Evolutionary conservation across 2,329 filamentous ascomycete genomes (phyloP).

Genomic region (Calonectria pseudoreteaudii): DNA sequence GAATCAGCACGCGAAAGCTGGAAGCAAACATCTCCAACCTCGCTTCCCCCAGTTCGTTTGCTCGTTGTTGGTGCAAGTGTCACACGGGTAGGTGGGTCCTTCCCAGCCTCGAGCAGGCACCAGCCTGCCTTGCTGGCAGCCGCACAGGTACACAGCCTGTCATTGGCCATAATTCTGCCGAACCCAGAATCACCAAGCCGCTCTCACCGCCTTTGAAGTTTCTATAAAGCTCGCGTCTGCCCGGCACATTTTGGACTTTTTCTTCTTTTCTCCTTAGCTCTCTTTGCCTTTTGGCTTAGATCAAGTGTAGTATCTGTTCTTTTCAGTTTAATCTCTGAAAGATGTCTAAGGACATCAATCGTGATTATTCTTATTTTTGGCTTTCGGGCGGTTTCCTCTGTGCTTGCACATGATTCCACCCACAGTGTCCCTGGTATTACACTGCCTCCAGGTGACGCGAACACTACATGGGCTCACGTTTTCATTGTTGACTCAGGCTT

Average conservation of each 20-base stretch:
- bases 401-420: conserved; percentile 54
- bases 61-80: background rate
- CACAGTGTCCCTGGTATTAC: conserved; percentile 60
- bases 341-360: conserved; percentile 76
- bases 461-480: conserved; percentile 42
- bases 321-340: conserved; percentile 98
- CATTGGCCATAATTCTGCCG: conserved; percentile 37
- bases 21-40: background rate
- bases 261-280: conserved; percentile 53
- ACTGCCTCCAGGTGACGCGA: conserved; percentile 60
- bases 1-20: background rate
- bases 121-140: background rate
- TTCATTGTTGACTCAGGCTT: conserved; percentile 55
- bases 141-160: background rate
- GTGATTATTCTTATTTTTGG: conserved; percentile 82
- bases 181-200: conserved; percentile 14
- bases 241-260: conserved; percentile 33
- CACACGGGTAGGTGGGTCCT: conserved; percentile 17
- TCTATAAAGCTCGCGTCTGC: conserved; percentile 43
- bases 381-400: conserved; percentile 50
- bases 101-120: conserved; percentile 14
- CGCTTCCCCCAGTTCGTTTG: background rate
- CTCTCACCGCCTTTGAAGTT: conserved; percentile 33
- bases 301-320: conserved; percentile 97
- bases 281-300: conserved; percentile 77